Conservation (phyloP, 176 grass and related monocot species). For the Neostapfia colusana region DNA sequence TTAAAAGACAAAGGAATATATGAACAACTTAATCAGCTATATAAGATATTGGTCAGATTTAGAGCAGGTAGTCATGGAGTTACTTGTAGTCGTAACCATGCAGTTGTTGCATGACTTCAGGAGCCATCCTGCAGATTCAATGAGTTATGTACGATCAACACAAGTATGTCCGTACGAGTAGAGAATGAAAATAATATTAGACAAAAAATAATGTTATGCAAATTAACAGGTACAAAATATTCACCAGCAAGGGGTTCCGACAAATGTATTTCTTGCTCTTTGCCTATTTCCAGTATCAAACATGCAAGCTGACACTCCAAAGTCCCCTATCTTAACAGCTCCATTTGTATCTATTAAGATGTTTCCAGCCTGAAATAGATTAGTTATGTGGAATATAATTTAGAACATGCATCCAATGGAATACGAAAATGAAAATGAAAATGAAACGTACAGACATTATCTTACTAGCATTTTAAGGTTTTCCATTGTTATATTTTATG, state of each 20-base stretch:
- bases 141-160: conserved; percentile 31
- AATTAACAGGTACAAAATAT: conserved; percentile 26
- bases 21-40: conserved; percentile 18
- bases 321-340: conserved; percentile 93
- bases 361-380: conserved; percentile 88
- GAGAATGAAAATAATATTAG: conserved; percentile 22
- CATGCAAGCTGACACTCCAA: conserved; percentile 95
- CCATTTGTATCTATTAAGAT: conserved; percentile 95
- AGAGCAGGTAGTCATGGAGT: conserved; percentile 35
- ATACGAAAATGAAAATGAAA: conserved; percentile 22
- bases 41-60: conserved; percentile 25
- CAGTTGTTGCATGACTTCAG: conserved; percentile 99
- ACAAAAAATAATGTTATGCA: conserved; percentile 29
- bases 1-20: not conserved
- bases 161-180: conserved; percentile 15
- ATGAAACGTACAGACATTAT: conserved; percentile 12
- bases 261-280: conserved; percentile 92
- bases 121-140: conserved; percentile 83
- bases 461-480: conserved; percentile 4
- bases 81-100: conserved; percentile 99
- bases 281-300: conserved; percentile 97
- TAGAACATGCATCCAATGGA: conserved; percentile 34
- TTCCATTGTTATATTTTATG: not conserved
- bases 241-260: conserved; percentile 96
- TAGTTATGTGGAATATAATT: conserved; percentile 50